phyloP scores from a whole-genome alignment of 2,329 filamentous ascomycete species.

The Xylaria sp. region DNA sequence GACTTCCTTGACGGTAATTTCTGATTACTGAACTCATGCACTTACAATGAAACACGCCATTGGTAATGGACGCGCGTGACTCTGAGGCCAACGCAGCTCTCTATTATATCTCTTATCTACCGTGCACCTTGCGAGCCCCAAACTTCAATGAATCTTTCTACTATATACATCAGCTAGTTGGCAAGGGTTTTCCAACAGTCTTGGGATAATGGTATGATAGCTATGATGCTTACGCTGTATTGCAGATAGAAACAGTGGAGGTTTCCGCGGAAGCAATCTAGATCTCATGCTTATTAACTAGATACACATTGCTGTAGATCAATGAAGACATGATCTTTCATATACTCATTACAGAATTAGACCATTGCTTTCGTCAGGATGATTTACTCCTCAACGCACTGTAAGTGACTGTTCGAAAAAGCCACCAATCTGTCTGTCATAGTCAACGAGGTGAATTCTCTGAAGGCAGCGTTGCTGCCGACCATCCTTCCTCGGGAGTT shows the following conservation, averaged over 20 bases:
- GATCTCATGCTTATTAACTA: background rate
- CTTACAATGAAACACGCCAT: background rate
- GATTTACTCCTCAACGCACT: too few relatives aligned
- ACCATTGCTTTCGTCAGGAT: too few relatives aligned
- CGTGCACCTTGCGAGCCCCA: background rate
- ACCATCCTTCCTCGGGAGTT: slow-evolving; percentile 11
- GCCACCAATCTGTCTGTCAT: too few relatives aligned
- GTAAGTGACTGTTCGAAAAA: too few relatives aligned
- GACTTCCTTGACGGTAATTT: background rate
- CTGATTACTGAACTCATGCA: slow-evolving; percentile 30
- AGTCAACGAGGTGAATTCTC: too few relatives aligned
- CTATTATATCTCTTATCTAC: background rate
- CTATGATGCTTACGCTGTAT: background rate
- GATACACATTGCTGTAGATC: background rate
- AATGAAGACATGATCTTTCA: background rate
- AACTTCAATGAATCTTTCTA: background rate
- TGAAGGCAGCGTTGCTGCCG: too few relatives aligned
- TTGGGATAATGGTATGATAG: background rate
- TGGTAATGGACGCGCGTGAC: background rate
- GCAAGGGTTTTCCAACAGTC: background rate
- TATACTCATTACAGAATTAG: background rate
- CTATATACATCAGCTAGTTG: background rate
- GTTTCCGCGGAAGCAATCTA: background rate
- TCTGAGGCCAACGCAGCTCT: background rate
- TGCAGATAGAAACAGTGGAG: background rate